Conservation (phyloP, 2,329 filamentous ascomycete species). For the Paracorniculantispora psalliotae region DNA sequence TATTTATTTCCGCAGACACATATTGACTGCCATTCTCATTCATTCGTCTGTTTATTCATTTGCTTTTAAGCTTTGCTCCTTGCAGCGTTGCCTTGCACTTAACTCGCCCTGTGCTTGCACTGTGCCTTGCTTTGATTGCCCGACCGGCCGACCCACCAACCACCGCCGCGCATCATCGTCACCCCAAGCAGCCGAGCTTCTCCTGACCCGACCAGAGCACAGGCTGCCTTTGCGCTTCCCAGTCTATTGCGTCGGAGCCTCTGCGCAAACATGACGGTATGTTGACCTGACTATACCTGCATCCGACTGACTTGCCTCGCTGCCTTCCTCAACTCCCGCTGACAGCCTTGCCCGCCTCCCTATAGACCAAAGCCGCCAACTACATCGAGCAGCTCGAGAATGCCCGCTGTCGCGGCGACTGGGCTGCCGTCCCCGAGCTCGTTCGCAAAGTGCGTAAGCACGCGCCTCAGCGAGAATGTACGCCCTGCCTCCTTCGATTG, state of each 20-base stretch:
- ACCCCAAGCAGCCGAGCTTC: background rate
- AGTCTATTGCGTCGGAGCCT: constrained; percentile 2
- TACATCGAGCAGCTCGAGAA: constrained; percentile 81
- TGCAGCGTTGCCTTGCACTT: constrained; percentile 8
- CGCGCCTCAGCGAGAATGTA: constrained; percentile 80
- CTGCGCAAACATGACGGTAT: constrained; percentile 12
- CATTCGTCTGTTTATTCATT: too few relatives aligned
- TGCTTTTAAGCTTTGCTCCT: constrained; percentile 4
- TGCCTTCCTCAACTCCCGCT: background rate
- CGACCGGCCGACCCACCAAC: constrained; percentile 9
- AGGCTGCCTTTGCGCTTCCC: constrained; percentile 3
- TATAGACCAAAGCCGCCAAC: constrained; percentile 66
- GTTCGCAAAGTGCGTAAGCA: constrained; percentile 94
- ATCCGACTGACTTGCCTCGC: background rate
- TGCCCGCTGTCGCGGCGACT: constrained; percentile 82
- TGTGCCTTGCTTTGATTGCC: constrained; percentile 15
- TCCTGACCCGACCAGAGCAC: constrained; percentile 9
- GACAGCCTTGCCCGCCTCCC: background rate
- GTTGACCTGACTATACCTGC: background rate
- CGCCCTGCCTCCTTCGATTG: constrained; percentile 23
- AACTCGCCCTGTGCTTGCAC: background rate
- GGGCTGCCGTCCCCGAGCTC: constrained; percentile 81
- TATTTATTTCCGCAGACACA: background rate
- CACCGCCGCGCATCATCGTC: constrained; percentile 7
- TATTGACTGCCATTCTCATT: background rate